A percentile compares a stretch with the other conserved stretches of the same genome.
Evolutionary conservation across 768 basidiomycete species (phyloP).

Genomic region (Cantharellus anzutake): DNA sequence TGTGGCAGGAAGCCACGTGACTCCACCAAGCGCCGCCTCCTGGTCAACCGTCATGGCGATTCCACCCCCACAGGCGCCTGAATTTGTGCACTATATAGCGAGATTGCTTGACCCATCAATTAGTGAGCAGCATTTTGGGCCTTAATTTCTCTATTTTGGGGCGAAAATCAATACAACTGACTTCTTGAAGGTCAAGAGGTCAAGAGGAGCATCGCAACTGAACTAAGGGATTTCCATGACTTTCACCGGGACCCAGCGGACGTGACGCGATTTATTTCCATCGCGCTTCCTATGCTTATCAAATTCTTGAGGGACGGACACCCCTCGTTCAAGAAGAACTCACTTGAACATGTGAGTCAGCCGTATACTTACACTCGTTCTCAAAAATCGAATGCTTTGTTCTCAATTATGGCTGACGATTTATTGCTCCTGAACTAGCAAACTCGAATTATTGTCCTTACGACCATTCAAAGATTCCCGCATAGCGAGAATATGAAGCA

Average conservation of each 20-base stretch:
- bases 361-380: not conserved
- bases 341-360: conserved; percentile 16
- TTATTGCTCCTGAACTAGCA: not conserved
- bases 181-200: conserved; percentile 17
- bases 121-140: not conserved
- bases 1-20: too few relatives aligned
- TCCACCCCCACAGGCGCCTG: not conserved
- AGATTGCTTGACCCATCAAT: conserved; percentile 1
- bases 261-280: conserved; percentile 44
- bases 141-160: not conserved
- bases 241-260: conserved; percentile 51
- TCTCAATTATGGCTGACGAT: not conserved
- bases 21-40: too few relatives aligned
- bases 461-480: conserved; percentile 78
- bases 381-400: not conserved
- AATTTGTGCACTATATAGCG: conserved; percentile 3
- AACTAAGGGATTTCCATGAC: conserved; percentile 69
- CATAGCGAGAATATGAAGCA: conserved; percentile 58
- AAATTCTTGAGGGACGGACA: conserved; percentile 54
- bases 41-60: not conserved
- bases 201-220: conserved; percentile 49
- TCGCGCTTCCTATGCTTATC: conserved; percentile 53
- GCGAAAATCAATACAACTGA: not conserved
- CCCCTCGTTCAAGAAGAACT: conserved; percentile 26
- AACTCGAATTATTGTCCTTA: conserved; percentile 58